A percentile compares a stretch with the other conserved stretches of the same genome.
These are phyloP conservation scores for Calocera viscosa DNA, from an alignment of 768 basidiomycete species.

Conservation along the genomic window DNA sequence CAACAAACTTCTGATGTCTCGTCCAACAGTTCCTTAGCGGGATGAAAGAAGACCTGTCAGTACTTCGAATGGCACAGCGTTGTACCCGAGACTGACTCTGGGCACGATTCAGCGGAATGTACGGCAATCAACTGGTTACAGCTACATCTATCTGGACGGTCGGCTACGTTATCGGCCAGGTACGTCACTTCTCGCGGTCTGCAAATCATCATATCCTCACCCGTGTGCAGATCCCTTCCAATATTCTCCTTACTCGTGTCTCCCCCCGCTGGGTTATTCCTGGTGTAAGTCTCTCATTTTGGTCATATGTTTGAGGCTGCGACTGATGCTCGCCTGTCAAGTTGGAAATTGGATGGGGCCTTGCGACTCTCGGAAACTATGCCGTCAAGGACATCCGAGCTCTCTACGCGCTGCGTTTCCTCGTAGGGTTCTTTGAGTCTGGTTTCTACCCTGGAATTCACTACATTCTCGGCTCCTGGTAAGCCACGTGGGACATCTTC, in stretches of 20 bases:
- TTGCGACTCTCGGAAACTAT: conserved; percentile 22
- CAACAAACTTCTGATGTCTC: not conserved
- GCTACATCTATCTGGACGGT: conserved; percentile 22
- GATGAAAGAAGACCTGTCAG: conserved; percentile 22
- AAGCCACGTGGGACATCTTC: not conserved
- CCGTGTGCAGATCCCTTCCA: conserved; percentile 16
- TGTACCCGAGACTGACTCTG: not conserved
- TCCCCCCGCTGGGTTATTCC: conserved; percentile 24
- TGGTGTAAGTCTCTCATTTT: conserved; percentile 6
- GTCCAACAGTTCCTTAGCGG: conserved; percentile 16
- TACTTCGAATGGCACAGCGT: too few relatives aligned
- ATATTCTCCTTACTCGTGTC: conserved; percentile 21
- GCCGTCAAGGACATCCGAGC: conserved; percentile 20
- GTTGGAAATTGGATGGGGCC: conserved; percentile 23
- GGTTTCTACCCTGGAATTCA: conserved; percentile 25
- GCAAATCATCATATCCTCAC: too few relatives aligned
- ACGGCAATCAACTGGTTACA: conserved; percentile 18
- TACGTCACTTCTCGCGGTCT: too few relatives aligned
- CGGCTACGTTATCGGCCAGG: conserved; percentile 19
- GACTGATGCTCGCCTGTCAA: not conserved
- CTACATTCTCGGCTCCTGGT: conserved; percentile 22
- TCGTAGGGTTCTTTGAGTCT: conserved; percentile 24
- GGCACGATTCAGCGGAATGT: conserved; percentile 11
- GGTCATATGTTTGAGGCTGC: too few relatives aligned
- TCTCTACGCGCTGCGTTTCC: conserved; percentile 23